These are phyloP conservation scores for Colletotrichum truncatum DNA, from an alignment of 2,329 filamentous ascomycete species.

Conservation along the genomic window DNA sequence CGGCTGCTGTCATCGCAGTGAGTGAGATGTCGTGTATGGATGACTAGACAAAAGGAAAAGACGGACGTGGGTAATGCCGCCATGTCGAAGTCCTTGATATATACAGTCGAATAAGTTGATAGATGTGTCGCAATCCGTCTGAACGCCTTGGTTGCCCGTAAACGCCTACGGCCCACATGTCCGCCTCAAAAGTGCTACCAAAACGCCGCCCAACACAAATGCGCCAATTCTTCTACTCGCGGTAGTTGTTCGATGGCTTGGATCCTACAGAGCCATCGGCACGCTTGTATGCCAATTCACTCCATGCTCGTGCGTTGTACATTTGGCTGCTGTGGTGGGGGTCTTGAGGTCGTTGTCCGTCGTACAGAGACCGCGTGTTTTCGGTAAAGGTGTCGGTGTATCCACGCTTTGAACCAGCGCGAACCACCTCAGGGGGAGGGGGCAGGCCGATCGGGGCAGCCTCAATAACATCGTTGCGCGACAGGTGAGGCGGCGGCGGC, in stretches of 20 bases:
- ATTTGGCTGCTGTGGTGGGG: constrained; percentile 37
- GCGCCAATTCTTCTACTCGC: not conserved
- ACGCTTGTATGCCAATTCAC: constrained; percentile 39
- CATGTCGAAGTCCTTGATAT: not conserved
- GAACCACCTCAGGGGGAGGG: constrained; percentile 1
- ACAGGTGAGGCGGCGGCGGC: not conserved
- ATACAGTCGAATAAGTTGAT: not conserved
- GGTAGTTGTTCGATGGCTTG: constrained; percentile 2
- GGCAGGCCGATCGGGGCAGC: not conserved
- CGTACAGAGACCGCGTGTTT: constrained; percentile 41
- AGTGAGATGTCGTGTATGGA: not conserved
- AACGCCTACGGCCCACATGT: not conserved
- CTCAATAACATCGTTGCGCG: constrained; percentile 22
- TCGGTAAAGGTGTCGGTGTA: constrained; percentile 28
- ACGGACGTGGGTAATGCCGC: not conserved
- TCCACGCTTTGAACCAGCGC: constrained; percentile 29
- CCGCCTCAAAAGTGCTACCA: not conserved
- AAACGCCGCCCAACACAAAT: not conserved
- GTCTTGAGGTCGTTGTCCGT: constrained; percentile 48
- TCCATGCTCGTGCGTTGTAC: not conserved
- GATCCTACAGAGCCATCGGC: constrained; percentile 42
- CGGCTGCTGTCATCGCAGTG: no score
- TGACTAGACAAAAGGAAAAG: not conserved
- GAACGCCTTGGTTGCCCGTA: not conserved
- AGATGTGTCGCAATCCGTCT: not conserved